phyloP scores from a whole-genome alignment of 352 stramenopile species.

The Achlya hypogyna region DNA sequence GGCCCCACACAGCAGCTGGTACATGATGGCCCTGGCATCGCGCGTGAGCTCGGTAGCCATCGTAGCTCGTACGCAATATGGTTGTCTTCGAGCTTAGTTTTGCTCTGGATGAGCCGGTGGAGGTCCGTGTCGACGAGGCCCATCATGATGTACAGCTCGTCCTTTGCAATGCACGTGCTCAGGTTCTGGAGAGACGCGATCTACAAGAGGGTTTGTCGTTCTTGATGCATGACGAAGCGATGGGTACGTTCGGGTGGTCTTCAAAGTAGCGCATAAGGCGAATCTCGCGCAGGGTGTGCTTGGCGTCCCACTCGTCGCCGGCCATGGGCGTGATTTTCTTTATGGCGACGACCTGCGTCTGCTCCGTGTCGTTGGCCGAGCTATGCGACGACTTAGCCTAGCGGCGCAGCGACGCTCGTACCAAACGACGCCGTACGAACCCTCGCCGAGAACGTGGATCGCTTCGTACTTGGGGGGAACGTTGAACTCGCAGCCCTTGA shows the following conservation, averaged over 20 bases:
- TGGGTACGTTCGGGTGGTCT: constrained; percentile 75
- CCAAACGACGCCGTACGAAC: constrained; percentile 90
- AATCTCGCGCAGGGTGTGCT: constrained; percentile 88
- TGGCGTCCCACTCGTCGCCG: constrained; percentile 81
- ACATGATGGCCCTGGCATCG: constrained; percentile 84
- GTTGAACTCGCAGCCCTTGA: constrained; percentile 82
- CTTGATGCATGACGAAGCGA: background rate
- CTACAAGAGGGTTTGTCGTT: constrained; percentile 21
- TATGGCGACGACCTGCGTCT: constrained; percentile 81
- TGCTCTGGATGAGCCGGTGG: constrained; percentile 82
- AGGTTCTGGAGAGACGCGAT: constrained; percentile 73
- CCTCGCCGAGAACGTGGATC: constrained; percentile 83
- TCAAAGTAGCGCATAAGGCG: constrained; percentile 86
- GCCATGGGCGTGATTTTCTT: constrained; percentile 92
- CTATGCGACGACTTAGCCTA: constrained; percentile 19
- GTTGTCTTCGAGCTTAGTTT: constrained; percentile 75
- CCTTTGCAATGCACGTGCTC: constrained; percentile 76
- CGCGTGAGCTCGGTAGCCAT: background rate
- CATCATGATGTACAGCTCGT: constrained; percentile 95
- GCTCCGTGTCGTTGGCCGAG: constrained; percentile 58
- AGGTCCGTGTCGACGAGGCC: constrained; percentile 91
- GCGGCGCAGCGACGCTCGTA: constrained; percentile 19
- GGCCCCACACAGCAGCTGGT: constrained; percentile 84
- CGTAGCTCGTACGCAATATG: constrained; percentile 46
- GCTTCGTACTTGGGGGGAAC: constrained; percentile 70